Base-by-base conservation (phyloP, 2,329 filamentous ascomycete genomes). In the Trichoderma citrinoviride region DNA sequence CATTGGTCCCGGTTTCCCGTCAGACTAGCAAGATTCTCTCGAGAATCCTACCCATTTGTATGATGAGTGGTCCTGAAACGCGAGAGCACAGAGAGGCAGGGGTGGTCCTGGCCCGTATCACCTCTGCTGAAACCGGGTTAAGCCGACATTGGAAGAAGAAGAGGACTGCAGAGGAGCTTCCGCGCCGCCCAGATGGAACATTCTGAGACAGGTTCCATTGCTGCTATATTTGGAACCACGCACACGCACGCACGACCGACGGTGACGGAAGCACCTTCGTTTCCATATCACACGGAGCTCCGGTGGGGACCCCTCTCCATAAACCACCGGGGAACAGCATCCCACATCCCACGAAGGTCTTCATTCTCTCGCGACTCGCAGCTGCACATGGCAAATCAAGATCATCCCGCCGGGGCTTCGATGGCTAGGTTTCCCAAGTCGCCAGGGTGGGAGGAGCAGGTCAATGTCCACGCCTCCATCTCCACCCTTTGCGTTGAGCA, bases 141-240 rank as follows among this genome's bases (percentile, higher is more conserved):
- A 49, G 50, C 64, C 64, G 64, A 49, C 56, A 58, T 52, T 65
- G 63, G 54, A 47, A 46, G 49, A 56, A 40, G 44, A 56, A 37
- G 29, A 43, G 29, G 29, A 47, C 21, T 49, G 29, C 52, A 53
- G 43, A 61, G 49, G 25, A 37, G 23, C 21, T n/a, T 50, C 29
- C 41, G 49, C 15, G 43, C 46, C 44, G 40, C n/a, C 56, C 43
- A 25, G 25, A 61, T 50, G 46, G 60, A 66, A 64, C 50, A 64
- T 63, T 66, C 64, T 63, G 64, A 66, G 46, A 66, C 64, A 37
- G 43, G 52, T 66, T 65, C 62, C 62, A 65, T 65, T 40, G 62
- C 27, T 65, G 62, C 62, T 65, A 65, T n/a, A 60, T 53, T 65
- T 65, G 62, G 62, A 65, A 65, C 46, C 49, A 33, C 60, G 43